A percentile compares a stretch with the other conserved stretches of the same genome.
These are phyloP conservation scores for Linderniella brevidens DNA, from an alignment of 257 asterid species.

Conservation along the genomic window DNA sequence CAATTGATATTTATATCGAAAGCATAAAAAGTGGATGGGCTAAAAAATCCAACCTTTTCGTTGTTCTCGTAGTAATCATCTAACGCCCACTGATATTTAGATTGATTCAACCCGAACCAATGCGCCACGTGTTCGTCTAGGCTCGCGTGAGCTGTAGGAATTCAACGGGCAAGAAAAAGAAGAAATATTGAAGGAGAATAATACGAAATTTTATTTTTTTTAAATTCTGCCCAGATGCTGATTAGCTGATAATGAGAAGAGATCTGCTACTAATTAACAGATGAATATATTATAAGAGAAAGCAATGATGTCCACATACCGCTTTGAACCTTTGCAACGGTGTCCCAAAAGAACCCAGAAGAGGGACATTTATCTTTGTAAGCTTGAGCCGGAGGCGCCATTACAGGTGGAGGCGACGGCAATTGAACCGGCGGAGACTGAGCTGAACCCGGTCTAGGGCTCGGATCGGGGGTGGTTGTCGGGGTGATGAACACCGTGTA, in stretches of 20 bases:
- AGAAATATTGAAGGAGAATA: neutral
- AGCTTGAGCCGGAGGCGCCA: conserved; percentile 83
- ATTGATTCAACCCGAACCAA: conserved; percentile 92
- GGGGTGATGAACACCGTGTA: conserved; percentile 95
- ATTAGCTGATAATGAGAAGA: too few species aligned
- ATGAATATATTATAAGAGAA: too few species aligned
- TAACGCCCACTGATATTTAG: conserved; percentile 94
- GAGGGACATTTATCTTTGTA: conserved; percentile 25
- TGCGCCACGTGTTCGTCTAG: conserved; percentile 85
- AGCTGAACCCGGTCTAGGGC: conserved; percentile 21
- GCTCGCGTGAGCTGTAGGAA: conserved; percentile 51
- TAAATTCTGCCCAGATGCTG: neutral
- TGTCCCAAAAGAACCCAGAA: conserved; percentile 67
- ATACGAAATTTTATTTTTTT: too few species aligned
- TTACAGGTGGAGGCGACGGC: conserved; percentile 50
- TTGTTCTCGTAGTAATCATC: conserved; percentile 63
- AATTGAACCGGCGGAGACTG: conserved; percentile 24
- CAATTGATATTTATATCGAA: too few species aligned
- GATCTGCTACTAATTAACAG: too few species aligned
- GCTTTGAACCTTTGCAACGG: conserved; percentile 67
- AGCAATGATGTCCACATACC: conserved; percentile 40
- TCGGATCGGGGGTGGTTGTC: conserved; percentile 48
- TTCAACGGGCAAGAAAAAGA: neutral
- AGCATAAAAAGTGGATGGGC: neutral
- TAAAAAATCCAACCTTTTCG: conserved; percentile 28